Conservation (phyloP, 305 asterid species). For the Fraxinus angustifolia region DNA sequence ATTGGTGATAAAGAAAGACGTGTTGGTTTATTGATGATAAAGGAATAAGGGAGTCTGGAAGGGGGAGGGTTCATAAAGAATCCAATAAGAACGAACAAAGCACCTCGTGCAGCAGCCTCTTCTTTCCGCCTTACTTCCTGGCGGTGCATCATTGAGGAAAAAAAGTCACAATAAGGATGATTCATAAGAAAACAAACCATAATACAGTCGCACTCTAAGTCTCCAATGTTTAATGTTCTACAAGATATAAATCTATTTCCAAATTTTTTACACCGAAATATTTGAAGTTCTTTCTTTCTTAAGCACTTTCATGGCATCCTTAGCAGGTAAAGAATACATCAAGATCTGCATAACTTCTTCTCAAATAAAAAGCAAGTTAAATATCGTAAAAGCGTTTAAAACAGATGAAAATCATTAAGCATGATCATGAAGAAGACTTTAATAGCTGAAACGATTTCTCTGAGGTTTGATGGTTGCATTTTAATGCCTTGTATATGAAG, state of each 20-base stretch:
- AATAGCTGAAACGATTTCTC: not conserved
- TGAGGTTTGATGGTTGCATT: not conserved
- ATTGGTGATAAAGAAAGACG: not conserved
- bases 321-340: not conserved
- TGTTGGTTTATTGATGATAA: not conserved
- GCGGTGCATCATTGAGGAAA: not conserved
- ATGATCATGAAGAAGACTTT: not conserved
- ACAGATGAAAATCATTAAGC: not conserved
- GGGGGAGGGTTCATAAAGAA: not conserved
- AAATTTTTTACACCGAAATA: not conserved
- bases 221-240: not conserved
- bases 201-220: not conserved
- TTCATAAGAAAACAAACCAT: not conserved
- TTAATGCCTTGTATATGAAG: not conserved
- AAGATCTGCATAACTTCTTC: not conserved
- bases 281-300: not conserved
- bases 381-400: not conserved
- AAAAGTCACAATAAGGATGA: not conserved
- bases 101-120: constrained; percentile 95
- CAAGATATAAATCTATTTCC: not conserved
- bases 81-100: constrained; percentile 19
- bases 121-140: constrained; percentile 87
- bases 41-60: not conserved
- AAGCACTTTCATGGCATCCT: not conserved
- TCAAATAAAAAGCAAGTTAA: not conserved